Evolutionary conservation across 106 monocot genomes (phyloP).

Genomic region (Triglochin maritima): DNA sequence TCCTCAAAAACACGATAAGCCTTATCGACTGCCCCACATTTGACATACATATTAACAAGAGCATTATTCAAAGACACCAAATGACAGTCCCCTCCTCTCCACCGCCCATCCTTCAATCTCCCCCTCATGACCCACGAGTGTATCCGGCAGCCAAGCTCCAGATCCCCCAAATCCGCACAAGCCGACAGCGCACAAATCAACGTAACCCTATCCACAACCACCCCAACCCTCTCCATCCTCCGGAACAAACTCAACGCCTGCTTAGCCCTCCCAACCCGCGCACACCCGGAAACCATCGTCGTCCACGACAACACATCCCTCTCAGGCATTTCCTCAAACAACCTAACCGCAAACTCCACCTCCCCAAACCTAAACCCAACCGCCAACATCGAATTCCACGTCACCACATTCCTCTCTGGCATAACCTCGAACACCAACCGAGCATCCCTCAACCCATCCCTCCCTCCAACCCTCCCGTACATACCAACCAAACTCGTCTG

Average conservation of each 20-base stretch:
- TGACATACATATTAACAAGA: conserved; percentile 35
- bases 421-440: conserved; percentile 19
- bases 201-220: conserved; percentile 23
- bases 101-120: no score
- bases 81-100: background rate
- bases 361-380: conserved; percentile 8
- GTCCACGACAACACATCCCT: conserved; percentile 30
- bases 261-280: conserved; percentile 2
- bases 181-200: conserved; percentile 21
- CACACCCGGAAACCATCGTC: conserved; percentile 28
- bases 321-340: conserved; percentile 21
- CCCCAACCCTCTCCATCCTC: conserved; percentile 15
- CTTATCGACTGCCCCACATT: conserved; percentile 20
- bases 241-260: conserved; percentile 17
- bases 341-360: background rate
- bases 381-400: conserved; percentile 25
- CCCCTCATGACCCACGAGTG: conserved; percentile 4
- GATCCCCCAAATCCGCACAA: conserved; percentile 25
- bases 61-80: conserved; percentile 24
- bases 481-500: conserved; percentile 23
- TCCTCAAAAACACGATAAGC: conserved; percentile 10
- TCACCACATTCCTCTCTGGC: background rate
- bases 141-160: conserved; percentile 19
- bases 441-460: conserved; percentile 2
- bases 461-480: conserved; percentile 1